Base-by-base conservation (phyloP, 225 moss, liverwort and hornwort genomes). In the Ulota crispa region DNA sequence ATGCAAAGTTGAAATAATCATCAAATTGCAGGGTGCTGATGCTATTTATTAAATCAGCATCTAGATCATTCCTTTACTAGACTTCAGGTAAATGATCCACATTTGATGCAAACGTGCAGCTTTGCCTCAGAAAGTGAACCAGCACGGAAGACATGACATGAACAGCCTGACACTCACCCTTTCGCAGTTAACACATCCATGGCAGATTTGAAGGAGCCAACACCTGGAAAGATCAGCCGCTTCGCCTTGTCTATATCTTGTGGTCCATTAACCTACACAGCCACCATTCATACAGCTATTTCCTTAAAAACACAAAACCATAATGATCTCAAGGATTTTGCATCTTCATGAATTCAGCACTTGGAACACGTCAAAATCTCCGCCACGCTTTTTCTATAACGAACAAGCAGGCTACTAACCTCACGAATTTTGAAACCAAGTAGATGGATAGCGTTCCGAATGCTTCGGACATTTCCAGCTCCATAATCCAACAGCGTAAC, bases 381-480 rank as follows among this genome's bases (percentile, higher is more conserved):
- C 24, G 1, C 5, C n/a, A 9, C 24, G 52, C 41, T 53, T 12
- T 39, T 23, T 39, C 42, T 23, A 59, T 2, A 52, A 20, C 73
- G 66, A 55, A 79, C 59, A 3, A 56, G 27, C 37, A 83, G 60
- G 60, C 52, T 50, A 76, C 42, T 50, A 76, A 94, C 98, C 81
- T 95, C 94, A 18, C 88, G 89, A 76, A 93, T 94, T 70, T 87
- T 93, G 72, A 88, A 96, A 39, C 98, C 98, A 75, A 95, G 86
- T 18, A 96, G 88, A 81, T 91, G 96, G 50, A 99, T 92, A 63
- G 98, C 98, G 82, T 99, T 99, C 82, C 98, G 86, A 79, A 99
- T 91, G 50, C 96, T 96, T 28, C 95, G 92, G 81, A 99, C 96
- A 87, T 99, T 99, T 8, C 98, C 98, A 80, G 95, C 96, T 89